Evolutionary conservation across 2,329 filamentous ascomycete genomes (phyloP).

Genomic region (Ophiostoma sp.): DNA sequence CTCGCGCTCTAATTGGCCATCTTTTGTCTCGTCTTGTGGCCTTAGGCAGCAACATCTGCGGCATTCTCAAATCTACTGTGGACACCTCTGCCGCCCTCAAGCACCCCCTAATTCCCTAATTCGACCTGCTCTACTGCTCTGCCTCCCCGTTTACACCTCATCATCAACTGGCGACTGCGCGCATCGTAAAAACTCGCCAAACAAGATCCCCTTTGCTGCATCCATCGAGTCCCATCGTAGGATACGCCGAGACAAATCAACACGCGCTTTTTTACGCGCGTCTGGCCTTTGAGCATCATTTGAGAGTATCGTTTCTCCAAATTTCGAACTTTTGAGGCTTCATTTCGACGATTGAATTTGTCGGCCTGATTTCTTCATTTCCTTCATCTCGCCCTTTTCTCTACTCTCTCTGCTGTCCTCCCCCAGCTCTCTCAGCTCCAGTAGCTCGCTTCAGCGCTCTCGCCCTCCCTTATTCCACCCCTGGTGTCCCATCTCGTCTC

Average conservation of each 20-base stretch:
- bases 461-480: slow-evolving; percentile 11
- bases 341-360: slow-evolving; percentile 16
- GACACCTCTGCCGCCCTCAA: slow-evolving; percentile 35
- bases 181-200: slow-evolving; percentile 57
- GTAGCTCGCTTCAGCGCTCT: background rate
- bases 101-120: slow-evolving; percentile 41
- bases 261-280: slow-evolving; percentile 50
- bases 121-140: slow-evolving; percentile 38
- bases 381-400: slow-evolving; percentile 14
- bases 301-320: slow-evolving; percentile 37
- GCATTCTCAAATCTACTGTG: slow-evolving; percentile 27
- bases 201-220: slow-evolving; percentile 44
- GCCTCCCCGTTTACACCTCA: slow-evolving; percentile 41
- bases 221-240: slow-evolving; percentile 55
- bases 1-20: background rate
- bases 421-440: slow-evolving; percentile 5
- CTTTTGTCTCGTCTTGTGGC: background rate
- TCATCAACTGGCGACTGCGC: slow-evolving; percentile 48
- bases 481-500: background rate
- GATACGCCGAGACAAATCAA: slow-evolving; percentile 46
- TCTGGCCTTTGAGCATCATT: slow-evolving; percentile 38
- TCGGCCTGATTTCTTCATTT: slow-evolving; percentile 21
- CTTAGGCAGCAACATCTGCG: slow-evolving; percentile 21
- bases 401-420: background rate
- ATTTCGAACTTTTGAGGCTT: background rate